A percentile compares a stretch with the other conserved stretches of the same genome.
Conservation (phyloP, 1,139 yeast species). For the Geotrichum fermentans region DNA sequence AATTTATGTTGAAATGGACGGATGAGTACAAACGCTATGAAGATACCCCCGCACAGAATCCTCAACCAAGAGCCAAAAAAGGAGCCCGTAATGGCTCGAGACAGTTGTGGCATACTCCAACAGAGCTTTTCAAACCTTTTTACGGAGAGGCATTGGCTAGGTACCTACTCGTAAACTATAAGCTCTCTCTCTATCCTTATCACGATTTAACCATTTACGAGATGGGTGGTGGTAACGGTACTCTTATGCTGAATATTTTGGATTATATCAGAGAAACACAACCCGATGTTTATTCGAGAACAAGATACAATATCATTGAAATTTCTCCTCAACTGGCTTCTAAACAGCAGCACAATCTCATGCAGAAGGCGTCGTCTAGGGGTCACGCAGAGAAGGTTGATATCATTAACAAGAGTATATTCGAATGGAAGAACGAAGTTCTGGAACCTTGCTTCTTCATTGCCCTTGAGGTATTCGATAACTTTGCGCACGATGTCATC, state of each 20-base stretch:
- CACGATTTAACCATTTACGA: constrained; percentile 70
- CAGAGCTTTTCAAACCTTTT: constrained; percentile 71
- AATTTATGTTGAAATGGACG: constrained; percentile 65
- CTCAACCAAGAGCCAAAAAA: constrained; percentile 21
- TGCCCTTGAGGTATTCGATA: constrained; percentile 82
- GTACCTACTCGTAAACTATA: constrained; percentile 64
- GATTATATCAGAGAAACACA: constrained; percentile 58
- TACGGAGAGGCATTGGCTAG: constrained; percentile 84
- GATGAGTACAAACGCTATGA: constrained; percentile 59
- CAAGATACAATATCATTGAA: constrained; percentile 71
- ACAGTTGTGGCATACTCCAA: constrained; percentile 89
- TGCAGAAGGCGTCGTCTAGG: constrained; percentile 35
- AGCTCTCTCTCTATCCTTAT: constrained; percentile 60
- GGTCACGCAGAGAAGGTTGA: constrained; percentile 52
- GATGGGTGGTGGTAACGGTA: constrained; percentile 90
- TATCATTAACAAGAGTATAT: constrained; percentile 67
- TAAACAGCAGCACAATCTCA: constrained; percentile 46
- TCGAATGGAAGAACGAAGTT: constrained; percentile 64
- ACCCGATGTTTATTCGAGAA: constrained; percentile 66
- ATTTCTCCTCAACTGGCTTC: constrained; percentile 64
- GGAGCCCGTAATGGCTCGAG: constrained; percentile 38
- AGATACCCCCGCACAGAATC: constrained; percentile 28
- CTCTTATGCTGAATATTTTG: constrained; percentile 73
- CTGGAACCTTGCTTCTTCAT: constrained; percentile 72
- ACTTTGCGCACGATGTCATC: constrained; percentile 75